A percentile compares a stretch with the other conserved stretches of the same genome.
Conservation (phyloP, 2,329 filamentous ascomycete species). For the Phaeoacremonium minimum region DNA sequence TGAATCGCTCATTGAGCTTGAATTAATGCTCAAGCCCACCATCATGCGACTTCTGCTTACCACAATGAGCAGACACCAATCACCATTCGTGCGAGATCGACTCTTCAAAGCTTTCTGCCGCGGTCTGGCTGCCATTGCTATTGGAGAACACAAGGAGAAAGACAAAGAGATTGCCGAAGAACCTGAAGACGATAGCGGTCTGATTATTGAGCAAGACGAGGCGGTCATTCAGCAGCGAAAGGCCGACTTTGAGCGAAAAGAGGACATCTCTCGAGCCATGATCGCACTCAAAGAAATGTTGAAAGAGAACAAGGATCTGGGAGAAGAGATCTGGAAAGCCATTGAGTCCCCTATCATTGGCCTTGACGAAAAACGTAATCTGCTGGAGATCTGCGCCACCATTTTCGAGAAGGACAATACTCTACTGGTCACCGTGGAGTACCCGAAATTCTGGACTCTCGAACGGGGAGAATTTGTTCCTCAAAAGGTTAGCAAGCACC, state of each 20-base stretch:
- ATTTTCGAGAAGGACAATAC: conserved; percentile 45
- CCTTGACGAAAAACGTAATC: conserved; percentile 40
- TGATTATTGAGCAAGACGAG: conserved; percentile 44
- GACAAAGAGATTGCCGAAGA: conserved; percentile 17
- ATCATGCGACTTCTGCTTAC: conserved; percentile 55
- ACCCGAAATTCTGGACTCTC: conserved; percentile 40
- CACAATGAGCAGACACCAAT: conserved; percentile 56
- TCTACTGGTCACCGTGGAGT: conserved; percentile 39
- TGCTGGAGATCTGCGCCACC: conserved; percentile 46
- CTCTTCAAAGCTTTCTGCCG: conserved; percentile 56
- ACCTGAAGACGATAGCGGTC: conserved; percentile 28
- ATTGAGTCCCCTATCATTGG: conserved; percentile 42
- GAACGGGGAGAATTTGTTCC: not conserved
- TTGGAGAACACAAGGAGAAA: conserved; percentile 48
- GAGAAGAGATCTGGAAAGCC: conserved; percentile 43
- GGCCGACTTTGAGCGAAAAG: conserved; percentile 40
- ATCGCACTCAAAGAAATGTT: conserved; percentile 43
- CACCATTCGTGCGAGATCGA: conserved; percentile 57
- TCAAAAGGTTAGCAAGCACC: conserved; percentile 11
- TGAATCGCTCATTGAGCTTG: conserved; percentile 60
- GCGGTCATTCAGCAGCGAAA: conserved; percentile 37
- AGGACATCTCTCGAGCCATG: conserved; percentile 41
- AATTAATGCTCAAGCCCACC: conserved; percentile 48
- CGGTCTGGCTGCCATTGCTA: conserved; percentile 59
- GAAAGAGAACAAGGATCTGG: conserved; percentile 36